Base-by-base conservation (phyloP, 768 basidiomycete species). In the Boletus rubropictus region DNA sequence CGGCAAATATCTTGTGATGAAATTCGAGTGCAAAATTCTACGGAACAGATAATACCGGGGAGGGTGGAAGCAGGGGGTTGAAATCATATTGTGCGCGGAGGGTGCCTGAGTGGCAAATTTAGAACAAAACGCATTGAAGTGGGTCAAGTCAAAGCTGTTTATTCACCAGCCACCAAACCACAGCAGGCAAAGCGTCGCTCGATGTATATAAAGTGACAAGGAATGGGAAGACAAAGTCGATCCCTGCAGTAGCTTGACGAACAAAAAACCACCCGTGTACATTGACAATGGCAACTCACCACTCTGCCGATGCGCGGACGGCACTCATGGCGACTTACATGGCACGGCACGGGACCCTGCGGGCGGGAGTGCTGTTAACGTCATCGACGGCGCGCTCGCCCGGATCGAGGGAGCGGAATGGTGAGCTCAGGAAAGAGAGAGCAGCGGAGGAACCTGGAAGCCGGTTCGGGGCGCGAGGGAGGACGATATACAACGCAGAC, bases 241-340 rank as follows among this genome's bases (percentile, higher is more conserved):
- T 10, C 18, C 5, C 21, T 27, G 15, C 27, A 35, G 27, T 42
- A 38, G 24, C 17, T 29, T 15, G 3, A 32, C 34, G 10, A 35
- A 39, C 39, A 32, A 20, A 28, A 11, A 9, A 32, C 8, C n/a
- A 21, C 18, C 29, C 34, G 39, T 17, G 10, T 24, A 35, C 17
- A 32, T 39, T 25, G 5, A 33, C 25, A 6, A 57, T 59, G 59
- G 44, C 53, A 37, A 48, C 48, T 27, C 52, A 48, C 34, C 55
- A 69, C 43, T 57, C 70, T 42, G 62, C 68, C 28, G 70, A 69
- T 49, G 68, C 68, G 15, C 61, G 64, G 29, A 53, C 60, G 38
- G 68, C 70, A 22, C 46, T 69, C 31, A 57, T 61, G 53, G 54
- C 55, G 38, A 52, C 52, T n/a, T 63, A 65, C 38, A 38, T 60